These are phyloP conservation scores for Saccharomycopsis sp. DNA, from an alignment of 805 yeast genomes.

Conservation along the genomic window DNA sequence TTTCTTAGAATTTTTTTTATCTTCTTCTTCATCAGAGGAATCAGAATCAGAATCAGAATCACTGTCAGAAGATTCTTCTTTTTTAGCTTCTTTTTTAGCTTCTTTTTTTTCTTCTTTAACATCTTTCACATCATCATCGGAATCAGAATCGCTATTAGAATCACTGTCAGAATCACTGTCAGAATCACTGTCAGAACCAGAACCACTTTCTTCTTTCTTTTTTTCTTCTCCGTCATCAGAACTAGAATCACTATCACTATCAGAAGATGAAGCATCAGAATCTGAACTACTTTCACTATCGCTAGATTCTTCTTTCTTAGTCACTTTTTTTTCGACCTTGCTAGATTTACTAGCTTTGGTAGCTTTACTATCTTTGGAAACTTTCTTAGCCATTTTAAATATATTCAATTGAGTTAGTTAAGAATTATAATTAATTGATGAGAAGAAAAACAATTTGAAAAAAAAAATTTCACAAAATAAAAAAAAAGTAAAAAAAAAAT, in stretches of 20 bases:
- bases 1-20: slow-evolving; percentile 18
- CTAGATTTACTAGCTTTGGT: not conserved
- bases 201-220: slow-evolving; percentile 20
- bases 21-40: slow-evolving; percentile 18
- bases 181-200: slow-evolving; percentile 26
- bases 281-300: too few species aligned
- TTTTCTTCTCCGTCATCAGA: slow-evolving; percentile 3
- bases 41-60: slow-evolving; percentile 20
- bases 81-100: slow-evolving; percentile 17
- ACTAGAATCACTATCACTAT: slow-evolving; percentile 14
- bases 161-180: slow-evolving; percentile 24
- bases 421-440: too few species aligned
- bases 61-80: slow-evolving; percentile 18
- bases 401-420: too few species aligned
- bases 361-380: slow-evolving; percentile 3
- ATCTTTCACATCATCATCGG: slow-evolving; percentile 20
- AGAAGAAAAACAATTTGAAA: too few species aligned
- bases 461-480: not conserved
- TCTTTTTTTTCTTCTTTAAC: slow-evolving; percentile 12
- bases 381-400: slow-evolving; percentile 14
- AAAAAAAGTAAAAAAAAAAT: slow-evolving; percentile 5
- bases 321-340: not conserved
- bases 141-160: slow-evolving; percentile 23
- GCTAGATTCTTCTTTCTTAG: not conserved
- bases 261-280: too few species aligned